A percentile compares a stretch with the other conserved stretches of the same genome.
These are phyloP conservation scores for Akanthomyces lecanii DNA, from an alignment of 2,329 filamentous ascomycete species.

Conservation along the genomic window DNA sequence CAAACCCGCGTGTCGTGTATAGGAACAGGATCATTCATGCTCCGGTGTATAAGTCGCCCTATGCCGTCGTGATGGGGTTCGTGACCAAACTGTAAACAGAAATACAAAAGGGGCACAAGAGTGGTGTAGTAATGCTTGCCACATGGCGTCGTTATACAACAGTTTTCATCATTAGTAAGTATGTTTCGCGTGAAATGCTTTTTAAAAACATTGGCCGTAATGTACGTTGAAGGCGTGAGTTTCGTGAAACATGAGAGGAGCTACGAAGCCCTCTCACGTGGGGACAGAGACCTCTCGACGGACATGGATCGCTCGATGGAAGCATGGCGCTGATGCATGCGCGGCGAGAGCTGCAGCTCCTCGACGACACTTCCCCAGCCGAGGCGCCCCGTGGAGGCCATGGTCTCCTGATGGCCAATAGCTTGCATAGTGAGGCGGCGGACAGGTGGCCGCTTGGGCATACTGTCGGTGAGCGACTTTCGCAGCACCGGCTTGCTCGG, in stretches of 20 bases:
- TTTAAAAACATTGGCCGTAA: neutral
- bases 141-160: conserved; percentile 1
- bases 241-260: neutral
- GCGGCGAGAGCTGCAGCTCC: conserved; percentile 57
- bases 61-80: conserved; percentile 1
- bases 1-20: neutral
- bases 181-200: neutral
- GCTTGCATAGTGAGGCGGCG: conserved; percentile 51
- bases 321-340: conserved; percentile 58
- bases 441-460: conserved; percentile 44
- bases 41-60: neutral
- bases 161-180: conserved; percentile 1
- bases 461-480: conserved; percentile 41
- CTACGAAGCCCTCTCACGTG: neutral
- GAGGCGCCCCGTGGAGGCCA: conserved; percentile 43
- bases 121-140: neutral
- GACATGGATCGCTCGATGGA: conserved; percentile 57
- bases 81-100: neutral
- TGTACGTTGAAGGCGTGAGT: conserved; percentile 1
- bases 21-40: conserved; percentile 2
- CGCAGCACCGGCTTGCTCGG: conserved; percentile 34
- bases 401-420: conserved; percentile 48
- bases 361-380: conserved; percentile 62
- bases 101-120: neutral
- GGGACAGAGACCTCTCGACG: conserved; percentile 39